Evolutionary conservation across 2,329 filamentous ascomycete species (phyloP), one percentile per base, ranked within the genome.

Genomic region (Alternaria consortialis): DNA sequence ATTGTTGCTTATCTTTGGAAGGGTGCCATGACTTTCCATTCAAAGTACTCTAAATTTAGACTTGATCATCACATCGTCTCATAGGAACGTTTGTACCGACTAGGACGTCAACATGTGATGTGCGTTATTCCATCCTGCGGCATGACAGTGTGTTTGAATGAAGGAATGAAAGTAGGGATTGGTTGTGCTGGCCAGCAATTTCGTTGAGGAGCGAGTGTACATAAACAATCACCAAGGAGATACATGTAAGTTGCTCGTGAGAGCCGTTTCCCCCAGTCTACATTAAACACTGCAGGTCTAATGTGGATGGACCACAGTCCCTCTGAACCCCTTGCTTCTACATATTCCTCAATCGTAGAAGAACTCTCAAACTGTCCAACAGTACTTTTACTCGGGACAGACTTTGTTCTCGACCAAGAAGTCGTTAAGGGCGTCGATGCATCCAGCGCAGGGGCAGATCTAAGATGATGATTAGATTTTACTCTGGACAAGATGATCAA

Each of bases 401-500:
- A 63, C 27, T 6, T 37, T 44, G 44, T 60, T 63, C 23, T 60
- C 44, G 2, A 52, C 54, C 50, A 63, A 53, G 43, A 63, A 60
- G 39, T 60, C 37, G 4, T 37, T 40, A 12, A 63, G 61, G 11
- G 53, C 57, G 23, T 48, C 31, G 5, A 63, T 39, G 39, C 61
- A 63, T n/a, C 44, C 36, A n/a, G 47, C 57, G 31, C 57, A 63
- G 4, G 48, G 36, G 44, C 61, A 63, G 7, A 63, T 23, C 57
- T 63, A 31, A 23, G 3, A 31, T 4, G 12, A 17, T 57, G n/a
- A 63, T 42, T 12, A 53, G 9, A 11, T 5, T n/a, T 5, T 5
- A 12, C 12, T 6, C 9, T 4, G 34, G 32, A 5, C 36, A 23
- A 36, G 32, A n/a, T 20, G 20, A 25, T 36, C 1, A 3, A 23